Percentiles rank a stretch among this genome's conserved stretches.
These are phyloP conservation scores for Cryptosporidium canis DNA, from an alignment of 169 alveolate species.

Conservation along the genomic window DNA sequence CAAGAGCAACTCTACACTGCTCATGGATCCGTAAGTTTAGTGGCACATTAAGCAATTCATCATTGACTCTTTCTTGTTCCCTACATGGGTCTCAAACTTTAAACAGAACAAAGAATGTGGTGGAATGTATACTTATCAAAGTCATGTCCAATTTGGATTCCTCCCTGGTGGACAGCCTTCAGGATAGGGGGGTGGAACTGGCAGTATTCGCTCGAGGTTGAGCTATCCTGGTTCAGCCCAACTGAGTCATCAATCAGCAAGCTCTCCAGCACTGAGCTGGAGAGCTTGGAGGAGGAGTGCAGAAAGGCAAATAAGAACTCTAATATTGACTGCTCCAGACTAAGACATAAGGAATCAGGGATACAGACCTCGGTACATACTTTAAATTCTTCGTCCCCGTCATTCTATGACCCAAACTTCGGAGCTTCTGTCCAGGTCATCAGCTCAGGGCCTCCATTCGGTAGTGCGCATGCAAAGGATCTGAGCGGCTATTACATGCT, in stretches of 20 bases:
- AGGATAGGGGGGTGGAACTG: conserved; percentile 74
- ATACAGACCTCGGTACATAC: conserved; percentile 48
- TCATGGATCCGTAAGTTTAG: conserved; percentile 71
- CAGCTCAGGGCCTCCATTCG: conserved; percentile 72
- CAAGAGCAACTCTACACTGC: conserved; percentile 69
- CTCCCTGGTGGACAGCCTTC: conserved; percentile 72
- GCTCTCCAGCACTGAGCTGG: conserved; percentile 23
- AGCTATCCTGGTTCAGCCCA: conserved; percentile 70
- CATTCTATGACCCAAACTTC: conserved; percentile 62
- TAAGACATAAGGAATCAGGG: conserved; percentile 54
- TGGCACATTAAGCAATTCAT: neutral
- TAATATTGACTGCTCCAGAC: conserved; percentile 23
- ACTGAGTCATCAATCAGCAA: conserved; percentile 35
- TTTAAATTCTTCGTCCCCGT: conserved; percentile 68
- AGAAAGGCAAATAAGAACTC: conserved; percentile 20
- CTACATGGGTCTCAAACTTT: too few relatives aligned
- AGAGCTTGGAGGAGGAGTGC: conserved; percentile 37
- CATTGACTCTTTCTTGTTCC: neutral
- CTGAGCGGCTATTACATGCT: conserved; percentile 51
- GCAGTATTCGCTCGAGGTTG: conserved; percentile 58
- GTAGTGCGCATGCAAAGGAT: conserved; percentile 68
- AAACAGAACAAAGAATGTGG: conserved; percentile 68
- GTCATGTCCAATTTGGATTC: conserved; percentile 70
- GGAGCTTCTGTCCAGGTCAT: conserved; percentile 70
- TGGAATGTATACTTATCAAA: conserved; percentile 72